Evolutionary conservation across 257 asterid genomes (phyloP), one percentile per base, ranked within the genome.

Genomic region (Solanum arcanum): DNA sequence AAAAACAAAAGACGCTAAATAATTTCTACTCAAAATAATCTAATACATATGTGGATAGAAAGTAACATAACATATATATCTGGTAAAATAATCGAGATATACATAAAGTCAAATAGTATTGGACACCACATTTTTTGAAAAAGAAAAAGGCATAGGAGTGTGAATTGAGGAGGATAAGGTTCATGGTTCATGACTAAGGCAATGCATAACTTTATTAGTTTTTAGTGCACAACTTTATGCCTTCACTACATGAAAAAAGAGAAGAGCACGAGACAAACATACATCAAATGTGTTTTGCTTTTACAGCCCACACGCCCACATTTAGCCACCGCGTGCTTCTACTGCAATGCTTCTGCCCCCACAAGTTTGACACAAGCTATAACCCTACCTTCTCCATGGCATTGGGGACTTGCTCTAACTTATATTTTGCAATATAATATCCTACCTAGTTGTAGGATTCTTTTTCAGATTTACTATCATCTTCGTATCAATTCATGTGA

Each of bases 221-320:
- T 39, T 46, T 15, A 69, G 78, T 69, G 69, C 29, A 59, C 37
- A 29, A 37, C 39, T 29, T 31, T 87, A 68, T 70, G 25, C 83
- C 41, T 31, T 47, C 44, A 80, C 14, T 47, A 9, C 29, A 56
- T 56, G 64, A 25, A 31, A 46, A 70, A 69, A 66, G 68, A 37
- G 33, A 70, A 41, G 59, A 31, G 35, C 92, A 91, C 91, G 91
- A 73, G 88, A 29, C 49, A 1, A 35, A 56, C 93, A 89, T 93
- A 83, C 10, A 44, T 37, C 85, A 85, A 86, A 85, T 39, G 88
- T 80, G 66, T 86, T 87, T 70, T 73, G 56, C 90, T 39, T 90
- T 81, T 42, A 68, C 86, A 29, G 27, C 5, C 70, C 94, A 90
- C 94, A 87, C 92, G 88, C 90, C 68, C n/a, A 35, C 89, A 52